Base-by-base conservation (phyloP, 2,329 filamentous ascomycete genomes). In the Aspergillus alliaceus region DNA sequence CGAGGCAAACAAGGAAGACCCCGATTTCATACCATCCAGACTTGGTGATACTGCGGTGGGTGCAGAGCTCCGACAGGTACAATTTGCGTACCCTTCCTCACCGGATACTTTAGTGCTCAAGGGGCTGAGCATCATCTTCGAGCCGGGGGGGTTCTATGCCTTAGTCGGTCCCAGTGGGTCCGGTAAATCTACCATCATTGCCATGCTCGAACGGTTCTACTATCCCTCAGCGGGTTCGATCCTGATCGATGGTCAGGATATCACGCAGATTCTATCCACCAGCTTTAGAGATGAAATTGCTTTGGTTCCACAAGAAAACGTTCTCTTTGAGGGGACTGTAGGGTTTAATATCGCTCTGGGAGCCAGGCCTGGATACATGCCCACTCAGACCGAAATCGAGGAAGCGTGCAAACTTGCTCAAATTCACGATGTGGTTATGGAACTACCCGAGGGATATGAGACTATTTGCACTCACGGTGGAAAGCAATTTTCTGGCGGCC, bases 161-260 rank as follows among this genome's bases (percentile, higher is more conserved):
- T 73, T 81, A 22, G 86, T 93, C 90, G 86, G 86, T 0, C 84
- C 85, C 1, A 86, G 84, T 0, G 87, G 86, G 2, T 84, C 85
- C 1, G 86, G 86, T 1, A 89, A 89, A 66, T 87, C 84, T 1
- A 88, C 86, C 18, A 84, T 86, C 37, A 79, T 89, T 64, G 79
- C 82, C 3, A 66, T 80, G 48, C 61, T 81, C 7, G 80, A 86
- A 65, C 77, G 82, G 6, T 80, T 86, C 60, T 86, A 86, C 66
- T 70, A 66, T 1, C 79, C 82, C 0, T 72, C 75, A 1, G 73
- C 77, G 0, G 84, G 84, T 0, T 67, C 69, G 0, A 78, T 86
- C 27, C 64, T 77, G 6, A 78, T 87, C 44, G 82, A 85, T 61
- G 79, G 80, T 0, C 75, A 75, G 9, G 78, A 84, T 55, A 75